These are phyloP conservation scores for Lycium ferocissimum DNA, from an alignment of 257 asterid species.

Conservation along the genomic window DNA sequence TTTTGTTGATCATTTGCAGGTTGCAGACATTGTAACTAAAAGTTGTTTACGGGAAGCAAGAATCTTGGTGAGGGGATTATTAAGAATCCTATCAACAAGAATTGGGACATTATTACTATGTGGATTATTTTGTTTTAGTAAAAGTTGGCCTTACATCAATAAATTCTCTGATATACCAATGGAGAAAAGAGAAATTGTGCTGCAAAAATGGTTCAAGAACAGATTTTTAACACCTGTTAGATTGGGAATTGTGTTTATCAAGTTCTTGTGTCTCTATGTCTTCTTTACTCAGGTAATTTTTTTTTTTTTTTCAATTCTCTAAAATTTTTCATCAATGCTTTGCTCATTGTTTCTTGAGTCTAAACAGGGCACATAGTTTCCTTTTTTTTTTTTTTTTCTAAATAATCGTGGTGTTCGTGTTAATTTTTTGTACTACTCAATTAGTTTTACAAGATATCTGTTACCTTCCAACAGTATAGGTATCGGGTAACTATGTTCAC, in stretches of 20 bases:
- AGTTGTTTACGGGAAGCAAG: constrained; percentile 57
- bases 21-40: constrained; percentile 60
- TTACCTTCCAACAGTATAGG: no score
- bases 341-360: no score
- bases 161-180: constrained; percentile 58
- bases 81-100: constrained; percentile 66
- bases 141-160: constrained; percentile 65
- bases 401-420: no score
- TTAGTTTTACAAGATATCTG: no score
- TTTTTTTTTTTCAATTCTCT: neutral
- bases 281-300: constrained; percentile 70
- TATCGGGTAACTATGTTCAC: no score
- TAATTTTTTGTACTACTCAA: no score
- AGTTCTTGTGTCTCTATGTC: constrained; percentile 60
- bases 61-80: constrained; percentile 49
- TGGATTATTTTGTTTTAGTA: constrained; percentile 53
- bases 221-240: constrained; percentile 70
- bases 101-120: constrained; percentile 70
- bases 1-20: constrained; percentile 39
- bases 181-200: constrained; percentile 64
- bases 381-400: no score
- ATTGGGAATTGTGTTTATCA: constrained; percentile 73
- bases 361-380: no score
- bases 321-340: no score
- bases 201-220: constrained; percentile 64